Evolutionary conservation across 192 early-diverging fungal genomes (phyloP), one percentile per base, ranked within the genome.

Genomic region (Umbelopsis sp.): DNA sequence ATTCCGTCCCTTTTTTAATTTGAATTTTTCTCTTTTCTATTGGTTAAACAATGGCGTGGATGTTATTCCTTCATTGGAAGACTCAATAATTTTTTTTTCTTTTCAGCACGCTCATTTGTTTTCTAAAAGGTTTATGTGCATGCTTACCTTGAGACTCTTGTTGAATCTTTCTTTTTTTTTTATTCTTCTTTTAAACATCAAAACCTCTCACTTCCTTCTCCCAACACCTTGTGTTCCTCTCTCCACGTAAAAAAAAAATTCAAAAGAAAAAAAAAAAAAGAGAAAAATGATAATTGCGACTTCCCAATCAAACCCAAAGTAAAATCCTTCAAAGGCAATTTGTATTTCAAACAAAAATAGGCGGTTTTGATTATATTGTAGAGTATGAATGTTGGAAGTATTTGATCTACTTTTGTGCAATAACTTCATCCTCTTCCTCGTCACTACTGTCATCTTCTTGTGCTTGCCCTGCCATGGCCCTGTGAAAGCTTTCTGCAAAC

Each of bases 401-500:
- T 61, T 30, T 61, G 30, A 61, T 35, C 3, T 61, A 61, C 33
- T 61, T 61, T 7, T 61, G 55, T 61, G 30, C 55, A 37, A 61
- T 16, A 8, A 25, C 7, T 25, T 61, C 55, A 12, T 61, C 55
- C 0, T 61, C 55, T 4, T 61, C 55, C 3, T 61, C 55, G 33
- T 61, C 55, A 35, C 55, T 61, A 3, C 33, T 35, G 16, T 61
- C 25, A 25, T 61, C 55, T 49, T 16, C 15, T 11, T 33, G 27
- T 16, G 1, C 33, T 33, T 61, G 55, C 30, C 9, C 16, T 70
- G n/a, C 65, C 68, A 85, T 73, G 23, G 72, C 80, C 22, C 74
- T 64, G 53, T 88, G 82, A 70, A 91, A 82, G 45, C 85, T 75
- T 53, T 90, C 84, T 49, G 91, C 90, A 82, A 94, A 94, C 48